phyloP scores from a whole-genome alignment of 345 rosid species.

The Aquilaria malaccensis region DNA sequence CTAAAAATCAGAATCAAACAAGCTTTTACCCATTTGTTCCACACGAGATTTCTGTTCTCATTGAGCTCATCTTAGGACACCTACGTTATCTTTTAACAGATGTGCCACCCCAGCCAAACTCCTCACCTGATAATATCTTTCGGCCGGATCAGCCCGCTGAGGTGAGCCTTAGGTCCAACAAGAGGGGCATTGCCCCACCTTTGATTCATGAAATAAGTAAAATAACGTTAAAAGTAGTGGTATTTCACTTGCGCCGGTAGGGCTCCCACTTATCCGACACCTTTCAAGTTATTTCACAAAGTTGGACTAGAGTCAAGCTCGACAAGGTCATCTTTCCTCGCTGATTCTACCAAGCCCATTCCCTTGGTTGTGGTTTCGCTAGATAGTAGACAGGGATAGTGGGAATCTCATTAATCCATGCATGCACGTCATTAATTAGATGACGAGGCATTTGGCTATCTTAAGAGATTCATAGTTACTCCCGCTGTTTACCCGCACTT shows the following conservation, averaged over 20 bases:
- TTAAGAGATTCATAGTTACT: conserved; percentile 2
- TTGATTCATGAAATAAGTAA: conserved; percentile 11
- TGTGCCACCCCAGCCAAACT: conserved; percentile 1
- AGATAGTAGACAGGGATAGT: conserved; percentile 24
- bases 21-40: neutral
- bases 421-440: conserved; percentile 18
- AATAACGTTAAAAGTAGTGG: conserved; percentile 14
- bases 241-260: neutral
- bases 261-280: conserved; percentile 9
- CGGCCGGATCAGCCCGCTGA: neutral
- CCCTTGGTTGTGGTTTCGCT: conserved; percentile 18
- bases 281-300: conserved; percentile 7
- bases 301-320: conserved; percentile 19
- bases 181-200: conserved; percentile 7
- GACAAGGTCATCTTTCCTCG: conserved; percentile 17
- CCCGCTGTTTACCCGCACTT: conserved; percentile 3
- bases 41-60: too few relatives aligned
- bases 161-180: neutral
- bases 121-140: neutral
- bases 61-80: too few relatives aligned
- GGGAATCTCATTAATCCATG: conserved; percentile 19
- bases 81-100: neutral
- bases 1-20: conserved; percentile 4
- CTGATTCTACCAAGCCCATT: conserved; percentile 18
- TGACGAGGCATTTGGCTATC: conserved; percentile 16